Conservation (phyloP, 2,329 filamentous ascomycete species). For the Cercospora berteroae region DNA sequence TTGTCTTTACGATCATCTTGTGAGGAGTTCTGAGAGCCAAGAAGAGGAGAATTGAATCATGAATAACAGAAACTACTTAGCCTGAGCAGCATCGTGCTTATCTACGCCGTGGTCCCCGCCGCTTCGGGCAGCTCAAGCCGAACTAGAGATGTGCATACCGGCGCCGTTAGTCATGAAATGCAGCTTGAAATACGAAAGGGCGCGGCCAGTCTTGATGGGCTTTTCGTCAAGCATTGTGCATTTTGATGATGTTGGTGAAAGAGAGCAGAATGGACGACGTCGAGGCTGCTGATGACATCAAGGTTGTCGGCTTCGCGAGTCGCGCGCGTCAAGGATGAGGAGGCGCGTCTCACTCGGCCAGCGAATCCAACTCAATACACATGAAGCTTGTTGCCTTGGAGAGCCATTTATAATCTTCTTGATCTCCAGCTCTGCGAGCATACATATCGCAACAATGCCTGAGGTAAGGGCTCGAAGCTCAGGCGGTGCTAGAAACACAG, state of each 20-base stretch:
- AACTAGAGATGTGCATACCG: slow-evolving; percentile 6
- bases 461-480: slow-evolving; percentile 16
- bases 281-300: not conserved
- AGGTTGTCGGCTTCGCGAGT: slow-evolving; percentile 1
- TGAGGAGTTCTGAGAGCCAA: not conserved
- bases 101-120: slow-evolving; percentile 16
- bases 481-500: not conserved
- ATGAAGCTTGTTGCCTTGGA: not conserved
- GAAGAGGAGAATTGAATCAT: not conserved
- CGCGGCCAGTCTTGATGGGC: not conserved
- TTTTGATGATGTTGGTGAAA: not conserved
- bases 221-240: not conserved
- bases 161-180: slow-evolving; percentile 11
- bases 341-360: slow-evolving; percentile 4
- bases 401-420: not conserved
- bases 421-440: not conserved
- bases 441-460: slow-evolving; percentile 15
- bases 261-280: not conserved
- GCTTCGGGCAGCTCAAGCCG: slow-evolving; percentile 14
- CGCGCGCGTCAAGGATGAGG: slow-evolving; percentile 1
- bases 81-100: slow-evolving; percentile 15
- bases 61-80: slow-evolving; percentile 19
- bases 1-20: not conserved
- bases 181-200: not conserved
- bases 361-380: not conserved